Base-by-base conservation (phyloP, 345 rosid genomes). In the Hirschfeldia incana region DNA sequence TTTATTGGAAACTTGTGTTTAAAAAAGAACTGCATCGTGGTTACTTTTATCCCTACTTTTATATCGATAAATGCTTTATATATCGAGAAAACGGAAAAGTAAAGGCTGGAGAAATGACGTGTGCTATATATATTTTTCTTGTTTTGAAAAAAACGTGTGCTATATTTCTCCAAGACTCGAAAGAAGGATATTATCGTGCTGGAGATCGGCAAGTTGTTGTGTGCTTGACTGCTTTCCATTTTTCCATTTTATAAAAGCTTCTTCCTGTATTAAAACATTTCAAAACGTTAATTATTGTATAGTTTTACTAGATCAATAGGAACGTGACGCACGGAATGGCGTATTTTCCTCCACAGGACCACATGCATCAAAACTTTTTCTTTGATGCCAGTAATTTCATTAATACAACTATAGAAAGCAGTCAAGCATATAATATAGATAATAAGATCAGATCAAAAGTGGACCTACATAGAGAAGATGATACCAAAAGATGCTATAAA, bases 301-400 rank as follows among this genome's bases (percentile, higher is more conserved):
- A 28, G 6, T 3, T n/a, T 73, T 65, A 3, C 12, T 33, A 26
- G 15, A 4, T 32, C 30, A 44, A 44, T 13, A 34, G 59, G 28
- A 21, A 57, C 67, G 17, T 78, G 69, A 72, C 73, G 69, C 73
- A 66, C 42, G 73, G 46, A 73, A 73, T 73, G 77, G 74, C 77
- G 69, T 73, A 73, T 67, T 27, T 73, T 59, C n/a, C 62, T 42
- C 51, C 32, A 15, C 32, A 30, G 32, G 63, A 44, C 68, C 73
- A 59, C 82, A 78, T 72, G 69, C 55, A 33, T 58, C 70, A 21
- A 21, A 21, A 21, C 21, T 21, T 21, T 21, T 21, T 21, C 21
- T 21, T 21, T 21, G 21, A 21, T 21, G 21, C 21, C 21, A 21
- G 21, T 21, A 21, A 21, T 21, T 21, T 21, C 21, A 21, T 21